Percentiles rank a stretch among this genome's conserved stretches.
Conservation (phyloP, 129 eudicot genomes). For the Solidago caesia region DNA sequence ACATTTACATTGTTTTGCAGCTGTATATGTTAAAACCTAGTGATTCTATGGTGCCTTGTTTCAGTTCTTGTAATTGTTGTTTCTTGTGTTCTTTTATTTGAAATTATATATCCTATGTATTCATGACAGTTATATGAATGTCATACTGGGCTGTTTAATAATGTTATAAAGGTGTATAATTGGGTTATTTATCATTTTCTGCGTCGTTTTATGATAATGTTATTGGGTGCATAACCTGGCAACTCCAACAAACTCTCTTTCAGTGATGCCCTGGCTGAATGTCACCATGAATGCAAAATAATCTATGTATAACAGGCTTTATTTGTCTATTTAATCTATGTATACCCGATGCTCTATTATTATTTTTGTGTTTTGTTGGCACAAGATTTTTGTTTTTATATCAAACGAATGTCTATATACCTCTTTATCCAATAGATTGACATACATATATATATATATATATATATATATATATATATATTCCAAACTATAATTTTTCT, state of each 20-base stretch:
- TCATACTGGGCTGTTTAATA: not conserved
- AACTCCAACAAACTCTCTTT: conserved; percentile 42
- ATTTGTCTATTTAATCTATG: too few species aligned
- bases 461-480: too few species aligned
- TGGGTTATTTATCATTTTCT: not conserved
- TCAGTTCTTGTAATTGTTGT: not conserved
- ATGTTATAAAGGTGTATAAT: not conserved
- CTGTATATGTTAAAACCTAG: conserved; percentile 30
- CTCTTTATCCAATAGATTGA: too few species aligned
- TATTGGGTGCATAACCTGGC: conserved; percentile 48
- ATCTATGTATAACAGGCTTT: not conserved
- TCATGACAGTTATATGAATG: conserved; percentile 11
- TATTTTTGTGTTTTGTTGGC: too few species aligned
- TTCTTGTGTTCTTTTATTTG: conserved; percentile 9
- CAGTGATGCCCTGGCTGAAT: conserved; percentile 8
- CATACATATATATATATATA: too few species aligned
- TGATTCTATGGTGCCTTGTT: conserved; percentile 12
- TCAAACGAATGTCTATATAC: too few species aligned
- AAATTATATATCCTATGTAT: not conserved
- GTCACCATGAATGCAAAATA: not conserved
- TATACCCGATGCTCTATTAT: too few species aligned
- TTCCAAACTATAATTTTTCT: too few species aligned
- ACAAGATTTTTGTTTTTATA: too few species aligned
- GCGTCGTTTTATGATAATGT: conserved; percentile 20
- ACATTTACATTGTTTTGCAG: conserved; percentile 22